phyloP scores from a whole-genome alignment of 108 stramenopile genomes.

The Conticribra weissflogii region DNA sequence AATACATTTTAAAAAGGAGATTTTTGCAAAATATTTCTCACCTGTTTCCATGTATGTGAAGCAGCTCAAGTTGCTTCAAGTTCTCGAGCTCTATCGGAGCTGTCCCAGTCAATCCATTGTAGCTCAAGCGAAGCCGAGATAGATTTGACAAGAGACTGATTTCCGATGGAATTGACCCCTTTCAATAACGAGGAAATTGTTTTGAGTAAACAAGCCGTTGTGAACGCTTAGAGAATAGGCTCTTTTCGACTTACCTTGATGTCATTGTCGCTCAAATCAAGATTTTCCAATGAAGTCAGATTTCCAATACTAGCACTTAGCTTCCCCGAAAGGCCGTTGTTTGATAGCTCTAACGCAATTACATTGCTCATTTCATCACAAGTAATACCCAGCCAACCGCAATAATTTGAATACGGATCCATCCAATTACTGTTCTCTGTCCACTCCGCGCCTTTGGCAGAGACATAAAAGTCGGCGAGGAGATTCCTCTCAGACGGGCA shows the following conservation, averaged over 20 bases:
- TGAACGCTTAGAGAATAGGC: not conserved
- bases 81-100: constrained; percentile 12
- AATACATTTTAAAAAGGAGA: too few species aligned
- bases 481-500: constrained; percentile 30
- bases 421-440: constrained; percentile 12
- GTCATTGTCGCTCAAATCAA: constrained; percentile 57
- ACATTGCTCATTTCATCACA: constrained; percentile 8
- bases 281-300: constrained; percentile 40
- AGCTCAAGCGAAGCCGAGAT: constrained; percentile 41
- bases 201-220: not conserved
- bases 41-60: constrained; percentile 29
- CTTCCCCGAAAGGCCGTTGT: constrained; percentile 49
- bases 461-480: constrained; percentile 15
- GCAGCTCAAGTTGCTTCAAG: constrained; percentile 5
- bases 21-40: too few species aligned
- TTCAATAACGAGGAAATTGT: not conserved
- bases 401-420: constrained; percentile 1
- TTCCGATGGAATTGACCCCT: constrained; percentile 44
- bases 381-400: constrained; percentile 20
- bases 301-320: constrained; percentile 53
- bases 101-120: constrained; percentile 53
- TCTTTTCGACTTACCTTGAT: constrained; percentile 29
- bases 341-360: constrained; percentile 11
- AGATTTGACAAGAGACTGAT: constrained; percentile 58
- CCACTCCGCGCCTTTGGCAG: constrained; percentile 30